phyloP scores from a whole-genome alignment of 2,329 filamentous ascomycete species.

The Alternaria tenuissima region DNA sequence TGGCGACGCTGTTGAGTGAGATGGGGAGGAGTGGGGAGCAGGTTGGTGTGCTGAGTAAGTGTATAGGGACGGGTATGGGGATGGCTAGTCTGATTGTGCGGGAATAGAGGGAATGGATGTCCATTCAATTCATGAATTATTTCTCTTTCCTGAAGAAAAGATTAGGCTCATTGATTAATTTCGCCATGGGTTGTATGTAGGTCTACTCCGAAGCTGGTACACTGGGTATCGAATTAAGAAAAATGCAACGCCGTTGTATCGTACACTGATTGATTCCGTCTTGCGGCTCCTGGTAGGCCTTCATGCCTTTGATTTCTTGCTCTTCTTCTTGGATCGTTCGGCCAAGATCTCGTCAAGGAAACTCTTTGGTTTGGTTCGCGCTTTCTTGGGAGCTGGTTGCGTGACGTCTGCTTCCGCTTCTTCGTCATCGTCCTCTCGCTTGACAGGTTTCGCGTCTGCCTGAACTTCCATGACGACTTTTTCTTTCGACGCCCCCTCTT shows the following conservation, averaged over 20 bases:
- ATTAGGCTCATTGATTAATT: no score
- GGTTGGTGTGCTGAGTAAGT: constrained; percentile 91
- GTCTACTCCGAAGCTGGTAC: no score
- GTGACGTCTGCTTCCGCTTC: constrained; percentile 5
- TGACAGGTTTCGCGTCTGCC: constrained; percentile 3
- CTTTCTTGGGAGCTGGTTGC: constrained; percentile 25
- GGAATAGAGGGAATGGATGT: constrained; percentile 43
- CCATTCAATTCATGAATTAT: neutral
- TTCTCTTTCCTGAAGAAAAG: neutral
- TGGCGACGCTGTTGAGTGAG: constrained; percentile 76
- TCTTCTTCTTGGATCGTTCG: constrained; percentile 61
- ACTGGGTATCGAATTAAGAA: neutral
- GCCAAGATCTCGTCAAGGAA: constrained; percentile 64
- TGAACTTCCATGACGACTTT: neutral
- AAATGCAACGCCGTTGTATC: neutral
- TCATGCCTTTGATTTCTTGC: constrained; percentile 37
- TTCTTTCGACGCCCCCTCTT: neutral
- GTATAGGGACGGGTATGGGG: constrained; percentile 65
- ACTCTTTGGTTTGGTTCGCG: constrained; percentile 53
- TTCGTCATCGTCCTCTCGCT: constrained; percentile 17
- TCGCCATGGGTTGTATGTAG: no score
- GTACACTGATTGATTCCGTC: no score
- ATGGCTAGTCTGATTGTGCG: constrained; percentile 62
- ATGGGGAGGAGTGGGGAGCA: constrained; percentile 72
- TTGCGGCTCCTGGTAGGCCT: no score